Conservation (phyloP, 352 stramenopile species). For the Aphanomyces invadans region DNA sequence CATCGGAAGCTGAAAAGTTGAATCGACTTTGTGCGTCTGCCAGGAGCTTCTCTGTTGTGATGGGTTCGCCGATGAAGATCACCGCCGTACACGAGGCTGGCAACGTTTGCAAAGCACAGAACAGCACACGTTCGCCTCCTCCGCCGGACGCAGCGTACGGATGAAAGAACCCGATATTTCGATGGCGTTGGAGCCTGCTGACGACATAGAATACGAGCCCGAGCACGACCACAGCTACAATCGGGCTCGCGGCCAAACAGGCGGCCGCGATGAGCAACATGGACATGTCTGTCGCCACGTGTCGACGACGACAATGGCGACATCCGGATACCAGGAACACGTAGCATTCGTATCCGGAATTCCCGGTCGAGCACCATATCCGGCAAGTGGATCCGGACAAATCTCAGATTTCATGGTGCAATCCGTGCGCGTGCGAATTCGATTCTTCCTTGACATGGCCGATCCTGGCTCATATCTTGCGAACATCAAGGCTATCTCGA, state of each 20-base stretch:
- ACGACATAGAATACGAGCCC: not conserved
- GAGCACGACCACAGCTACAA: not conserved
- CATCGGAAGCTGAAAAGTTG: conserved; percentile 23
- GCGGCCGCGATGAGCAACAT: too few relatives aligned
- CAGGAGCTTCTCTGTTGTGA: conserved; percentile 62
- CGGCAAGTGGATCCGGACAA: too few relatives aligned
- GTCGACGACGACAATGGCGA: not conserved
- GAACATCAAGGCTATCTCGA: too few relatives aligned
- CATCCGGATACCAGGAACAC: not conserved
- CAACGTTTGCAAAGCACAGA: conserved; percentile 90
- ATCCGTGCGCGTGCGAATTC: too few relatives aligned
- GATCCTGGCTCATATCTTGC: too few relatives aligned
- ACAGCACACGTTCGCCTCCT: conserved; percentile 97
- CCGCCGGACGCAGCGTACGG: conserved; percentile 92
- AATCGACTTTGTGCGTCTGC: conserved; percentile 73
- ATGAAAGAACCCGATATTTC: conserved; percentile 88
- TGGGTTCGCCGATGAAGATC: conserved; percentile 67
- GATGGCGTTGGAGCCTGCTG: not conserved
- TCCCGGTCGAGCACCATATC: not conserved
- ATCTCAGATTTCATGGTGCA: too few relatives aligned
- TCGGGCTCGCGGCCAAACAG: not conserved
- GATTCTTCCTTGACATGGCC: too few relatives aligned
- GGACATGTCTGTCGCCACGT: too few relatives aligned
- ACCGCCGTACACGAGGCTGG: conserved; percentile 27
- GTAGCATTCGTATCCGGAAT: too few relatives aligned